Base-by-base conservation (phyloP, 305 asterid species). In the Fraxinus angustifolia region DNA sequence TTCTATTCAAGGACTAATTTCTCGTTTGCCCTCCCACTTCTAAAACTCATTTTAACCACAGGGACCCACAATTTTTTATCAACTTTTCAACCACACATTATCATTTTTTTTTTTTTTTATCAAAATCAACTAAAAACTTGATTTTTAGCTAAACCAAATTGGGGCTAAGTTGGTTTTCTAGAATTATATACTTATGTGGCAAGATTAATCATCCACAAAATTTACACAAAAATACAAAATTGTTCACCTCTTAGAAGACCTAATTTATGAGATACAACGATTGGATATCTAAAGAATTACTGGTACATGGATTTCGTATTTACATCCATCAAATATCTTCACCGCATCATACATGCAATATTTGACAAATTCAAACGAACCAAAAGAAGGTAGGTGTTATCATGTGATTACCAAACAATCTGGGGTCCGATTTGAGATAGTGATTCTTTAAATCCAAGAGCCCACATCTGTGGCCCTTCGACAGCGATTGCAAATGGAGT, bases 391-490 rank as follows among this genome's bases (percentile, higher is more conserved):
- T 79, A 83, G 75, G 73, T 68, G 68, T 77, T 85, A 70, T 77
- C 77, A 84, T 77, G 87, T 83, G 81, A 85, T 89, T 95, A 95
- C 98, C 99, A 95, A 48, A 92, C 28, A 28, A 95, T 87, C 80
- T 95, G 93, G 83, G 98, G 99, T 85, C 99, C 99, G 30, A 91
- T 91, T 87, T 90, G 90, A 45, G 93, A 79, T 38, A 88, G 0
- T 2, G 98, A 93, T 65, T 87, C 85, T 83, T 90, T 86, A 75
- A 87, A 92, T 23, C 99, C 99, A 71, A 87, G 77, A 6, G 92
- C 88, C 99, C 99, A 95, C 92, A 91, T 23, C 73, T 92, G 93
- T 79, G 98, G 98, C 85, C 99, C 99, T 94, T 95, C 99, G 23
- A 95, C 97, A 88, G 97, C 99, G 85, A 95, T 58, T 35, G 99